Evolutionary conservation across 495 filamentous ascomycete genomes (phyloP), one percentile per base, ranked within the genome.

Genomic region (Rhizodiscina lignyota): DNA sequence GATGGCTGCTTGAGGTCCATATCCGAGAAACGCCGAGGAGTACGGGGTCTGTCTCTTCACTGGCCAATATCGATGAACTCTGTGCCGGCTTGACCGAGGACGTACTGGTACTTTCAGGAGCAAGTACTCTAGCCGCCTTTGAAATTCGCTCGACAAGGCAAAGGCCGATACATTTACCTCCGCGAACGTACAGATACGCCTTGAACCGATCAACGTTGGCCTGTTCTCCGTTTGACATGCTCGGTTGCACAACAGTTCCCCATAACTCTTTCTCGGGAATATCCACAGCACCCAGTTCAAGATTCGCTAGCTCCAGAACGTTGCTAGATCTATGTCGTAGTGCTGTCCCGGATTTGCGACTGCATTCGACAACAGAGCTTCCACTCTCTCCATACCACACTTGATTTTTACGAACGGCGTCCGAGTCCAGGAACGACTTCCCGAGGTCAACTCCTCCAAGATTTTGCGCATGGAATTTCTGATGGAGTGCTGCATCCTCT

Each of bases 401-500:
- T 29, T 46, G 42, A 12, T 38, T 36, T 30, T 42, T 37, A 24
- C 39, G 40, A 15, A 42, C 37, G 5, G 34, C 21, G 10, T 38
- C 55, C 55, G 41, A 64, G 53, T 61, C 58, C 41, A 64, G 53
- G 35, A 72, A 63, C 3, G 62, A 58, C 49, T 70, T 73, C 20
- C 64, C 64, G 30, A 82, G 54, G 37, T 78, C 72, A 19, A 80
- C 63, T 22, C 77, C 77, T 19, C 67, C 66, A 4, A 66, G 58
- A 35, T 75, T 74, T 60, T 72, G 70, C 26, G 65, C 68, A 52
- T 82, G 79, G 43, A 72, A 80, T 36, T 72, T 75, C 45, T 66
- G 70, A 46, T 83, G 77, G 23, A 80, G 46, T 2, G 62, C 63
- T 22, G 63, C 59, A 41, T 83, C 77, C 43, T 79, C 75, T 27